Evolutionary conservation across 1,284 basidiomycete genomes (phyloP).

Genomic region (Ustilago tritici): DNA sequence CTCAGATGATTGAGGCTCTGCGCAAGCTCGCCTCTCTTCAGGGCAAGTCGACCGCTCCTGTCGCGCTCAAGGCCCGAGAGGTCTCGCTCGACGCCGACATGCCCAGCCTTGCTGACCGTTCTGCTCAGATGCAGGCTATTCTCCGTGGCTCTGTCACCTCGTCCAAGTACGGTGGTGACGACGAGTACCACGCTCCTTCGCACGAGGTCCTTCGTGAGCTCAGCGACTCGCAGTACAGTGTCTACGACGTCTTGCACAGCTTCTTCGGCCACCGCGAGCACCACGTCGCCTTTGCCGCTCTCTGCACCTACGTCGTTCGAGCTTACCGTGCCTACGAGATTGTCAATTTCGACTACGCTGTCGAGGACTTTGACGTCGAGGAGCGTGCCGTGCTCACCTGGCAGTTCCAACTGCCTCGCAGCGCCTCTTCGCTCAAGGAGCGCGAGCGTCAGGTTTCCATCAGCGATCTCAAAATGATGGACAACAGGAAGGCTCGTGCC

Average conservation of each 20-base stretch:
- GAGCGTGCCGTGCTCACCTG: conserved; percentile 68
- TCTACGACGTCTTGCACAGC: conserved; percentile 94
- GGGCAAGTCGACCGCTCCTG: conserved; percentile 72
- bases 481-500: conserved; percentile 49
- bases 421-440: conserved; percentile 52
- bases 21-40: conserved; percentile 77
- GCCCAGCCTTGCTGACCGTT: conserved; percentile 95
- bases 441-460: conserved; percentile 66
- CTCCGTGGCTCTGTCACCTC: conserved; percentile 87
- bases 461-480: conserved; percentile 63
- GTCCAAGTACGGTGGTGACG: conserved; percentile 85
- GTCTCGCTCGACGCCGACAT: conserved; percentile 95
- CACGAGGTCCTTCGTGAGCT: conserved; percentile 90
- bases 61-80: conserved; percentile 92
- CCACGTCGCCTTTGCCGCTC: conserved; percentile 85
- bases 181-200: conserved; percentile 75
- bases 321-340: conserved; percentile 96
- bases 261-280: conserved; percentile 84
- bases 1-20: conserved; percentile 61
- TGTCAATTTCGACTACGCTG: conserved; percentile 87
- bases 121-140: conserved; percentile 92
- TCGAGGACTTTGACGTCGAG: conserved; percentile 78
- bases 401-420: conserved; percentile 73
- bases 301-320: conserved; percentile 95
- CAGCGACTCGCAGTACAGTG: conserved; percentile 94